Base-by-base conservation (phyloP, 306 rosid species). In the Alnus rubra region DNA sequence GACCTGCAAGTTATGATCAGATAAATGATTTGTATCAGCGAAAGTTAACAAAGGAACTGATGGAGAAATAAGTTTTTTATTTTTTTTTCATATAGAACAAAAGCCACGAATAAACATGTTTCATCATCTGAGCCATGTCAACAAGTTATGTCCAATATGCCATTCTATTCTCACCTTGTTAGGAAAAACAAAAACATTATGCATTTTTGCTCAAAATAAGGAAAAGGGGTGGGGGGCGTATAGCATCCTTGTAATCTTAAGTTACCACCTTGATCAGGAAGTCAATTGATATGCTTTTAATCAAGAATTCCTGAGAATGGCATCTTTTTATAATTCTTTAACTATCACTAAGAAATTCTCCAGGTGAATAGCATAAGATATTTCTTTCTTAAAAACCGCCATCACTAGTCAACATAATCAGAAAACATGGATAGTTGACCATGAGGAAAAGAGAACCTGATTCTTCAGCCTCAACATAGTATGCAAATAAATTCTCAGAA, bases 1-100 rank as follows among this genome's bases (percentile, higher is more conserved):
- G 42, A 88, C 80, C 98, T 92, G 94, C 85, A 87, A 50, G 69
- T 30, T 65, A 76, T 15, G 73, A 78, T 51, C 49, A 73, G 33
- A 74, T 13, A 69, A 42, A 76, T 33, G 73, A 56, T 84, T 37
- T 51, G 49, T 79, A 52, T 81, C 51, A 74, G 55, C 48, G 42
- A 52, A 54, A n/a, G 13, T 16, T n/a, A 73, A n/a, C 48, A 78
- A 72, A 71, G 5, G 80, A 8, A 77, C 47, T 80, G 58, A 64
- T 19, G 19, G 55, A 69, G 47, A 73, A 28, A 62, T 11, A 42
- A 48, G 52, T 47, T 58, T 67, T 31, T 49, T 12, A 1, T 2
- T 39, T 3, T 39, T 39, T 39, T 39, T 39, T 39, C 5, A 33
- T 33, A 33, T 33, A 33, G 37, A 42, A 42, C 37, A 64, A 64